A percentile compares a stretch with the other conserved stretches of the same genome.
Evolutionary conservation across 805 yeast genomes (phyloP).

Genomic region (Yarrowia sp.): DNA sequence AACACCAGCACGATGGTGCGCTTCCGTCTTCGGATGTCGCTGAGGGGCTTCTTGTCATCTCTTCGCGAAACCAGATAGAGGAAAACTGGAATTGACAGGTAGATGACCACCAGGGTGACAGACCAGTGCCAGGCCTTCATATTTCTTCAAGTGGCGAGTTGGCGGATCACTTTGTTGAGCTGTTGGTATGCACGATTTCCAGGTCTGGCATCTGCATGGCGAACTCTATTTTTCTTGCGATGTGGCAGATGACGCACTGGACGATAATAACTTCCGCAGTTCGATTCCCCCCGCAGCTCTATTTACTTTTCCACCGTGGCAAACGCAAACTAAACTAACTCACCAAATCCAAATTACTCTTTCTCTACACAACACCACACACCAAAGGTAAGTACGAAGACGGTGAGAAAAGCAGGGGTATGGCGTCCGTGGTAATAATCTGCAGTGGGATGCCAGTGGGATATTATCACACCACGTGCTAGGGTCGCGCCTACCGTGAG

Average conservation of each 20-base stretch:
- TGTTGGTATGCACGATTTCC: constrained; percentile 15
- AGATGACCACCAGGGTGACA: constrained; percentile 29
- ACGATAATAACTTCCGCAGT: no score
- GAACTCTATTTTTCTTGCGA: not conserved
- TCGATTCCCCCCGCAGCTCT: not conserved
- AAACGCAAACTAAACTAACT: constrained; percentile 20
- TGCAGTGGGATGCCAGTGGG: no score
- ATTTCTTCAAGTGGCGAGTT: not conserved
- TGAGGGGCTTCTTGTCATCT: constrained; percentile 14
- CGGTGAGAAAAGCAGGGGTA: constrained; percentile 20
- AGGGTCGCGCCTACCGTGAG: not conserved
- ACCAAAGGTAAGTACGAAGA: constrained; percentile 15
- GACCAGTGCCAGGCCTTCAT: constrained; percentile 28
- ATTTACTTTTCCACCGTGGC: constrained; percentile 7
- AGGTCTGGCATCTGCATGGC: constrained; percentile 12
- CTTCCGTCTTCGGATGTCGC: constrained; percentile 38
- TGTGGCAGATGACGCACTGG: no score
- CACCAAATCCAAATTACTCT: constrained; percentile 20
- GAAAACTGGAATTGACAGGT: constrained; percentile 31
- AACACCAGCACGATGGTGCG: constrained; percentile 76
- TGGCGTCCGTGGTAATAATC: not conserved
- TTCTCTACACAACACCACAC: constrained; percentile 23
- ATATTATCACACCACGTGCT: not conserved
- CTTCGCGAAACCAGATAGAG: constrained; percentile 30
- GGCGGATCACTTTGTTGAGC: constrained; percentile 20